Evolutionary conservation across 805 yeast genomes (phyloP), one percentile per base, ranked within the genome.

Genomic region (Pichia pseudocactophila): DNA sequence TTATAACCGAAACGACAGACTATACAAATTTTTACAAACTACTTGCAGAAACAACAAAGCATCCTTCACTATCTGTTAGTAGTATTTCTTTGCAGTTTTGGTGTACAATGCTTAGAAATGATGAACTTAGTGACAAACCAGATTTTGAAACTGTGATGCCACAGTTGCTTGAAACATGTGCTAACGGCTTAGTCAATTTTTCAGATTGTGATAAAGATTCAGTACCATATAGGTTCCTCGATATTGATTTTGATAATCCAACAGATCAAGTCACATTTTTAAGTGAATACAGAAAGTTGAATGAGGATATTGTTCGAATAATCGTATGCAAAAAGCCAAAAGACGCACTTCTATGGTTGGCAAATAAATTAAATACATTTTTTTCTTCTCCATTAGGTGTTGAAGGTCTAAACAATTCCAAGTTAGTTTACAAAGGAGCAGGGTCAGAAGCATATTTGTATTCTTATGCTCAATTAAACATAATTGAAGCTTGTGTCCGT

Each of bases 31-130:
- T 86, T 57, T 70, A 88, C 49, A 72, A 74, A 43, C 70, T 92
- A 18, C 87, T 92, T 6, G 66, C 92, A 35, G 73, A 79, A 36
- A 86, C 96, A 1, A 84, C 96, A 0, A 74, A 71, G 53, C 92
- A 87, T 56, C 83, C 86, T 20, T 84, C 95, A 53, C 69, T 92
- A 43, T 81, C 90, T n/a, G 80, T 90, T 3, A 82, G 95, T 39
- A 96, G 96, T 0, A 70, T 92, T 15, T 84, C 96, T 0, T 64
- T 92, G 40, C 96, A 88, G 58, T 82, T 92, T 66, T 94, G 98
- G 98, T 87, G 95, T 47, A 76, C 90, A 2, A 77, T 90, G 50
- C 65, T 94, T 40, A 73, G 99, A 53, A 76, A 80, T 44, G 96
- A 88, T 51, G 85, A 80, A 46, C 67, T 83, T 37, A 69, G 80